Conservation (phyloP, 2,329 filamentous ascomycete genomes). For the Sporothrix sp. region DNA sequence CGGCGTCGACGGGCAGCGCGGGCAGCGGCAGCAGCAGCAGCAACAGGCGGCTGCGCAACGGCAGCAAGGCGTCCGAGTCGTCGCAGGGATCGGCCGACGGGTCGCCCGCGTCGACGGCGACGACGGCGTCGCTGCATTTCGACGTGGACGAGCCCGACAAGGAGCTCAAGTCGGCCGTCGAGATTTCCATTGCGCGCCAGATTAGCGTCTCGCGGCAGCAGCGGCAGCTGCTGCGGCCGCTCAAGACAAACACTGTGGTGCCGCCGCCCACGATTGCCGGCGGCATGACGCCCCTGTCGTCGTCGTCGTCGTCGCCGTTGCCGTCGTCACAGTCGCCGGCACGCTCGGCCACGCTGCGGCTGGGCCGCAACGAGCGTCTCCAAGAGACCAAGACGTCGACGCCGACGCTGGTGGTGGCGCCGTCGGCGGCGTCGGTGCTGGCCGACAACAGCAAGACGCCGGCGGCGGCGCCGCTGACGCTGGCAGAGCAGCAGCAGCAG, state of each 20-base stretch:
- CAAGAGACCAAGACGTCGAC: constrained; percentile 34
- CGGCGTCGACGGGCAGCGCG: constrained; percentile 20
- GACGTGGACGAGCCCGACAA: constrained; percentile 32
- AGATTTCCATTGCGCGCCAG: constrained; percentile 58
- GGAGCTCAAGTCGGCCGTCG: constrained; percentile 45
- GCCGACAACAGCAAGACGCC: constrained; percentile 8
- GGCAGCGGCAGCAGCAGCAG: constrained; percentile 15
- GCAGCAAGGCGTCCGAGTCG: background rate
- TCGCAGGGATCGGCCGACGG: too few species aligned
- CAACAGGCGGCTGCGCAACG: background rate
- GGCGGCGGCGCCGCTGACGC: background rate
- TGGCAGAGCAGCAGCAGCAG: background rate
- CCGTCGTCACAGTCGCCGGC: constrained; percentile 8
- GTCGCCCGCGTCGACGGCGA: constrained; percentile 19
- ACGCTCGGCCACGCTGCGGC: constrained; percentile 15
- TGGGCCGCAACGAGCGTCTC: constrained; percentile 27
- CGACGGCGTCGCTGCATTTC: constrained; percentile 26
- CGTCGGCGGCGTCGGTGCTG: constrained; percentile 14
- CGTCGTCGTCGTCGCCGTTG: background rate
- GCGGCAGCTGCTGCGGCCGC: constrained; percentile 46
- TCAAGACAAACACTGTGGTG: constrained; percentile 29
- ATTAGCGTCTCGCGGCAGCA: constrained; percentile 57
- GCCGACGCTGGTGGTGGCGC: constrained; percentile 35
- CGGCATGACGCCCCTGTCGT: too few species aligned
- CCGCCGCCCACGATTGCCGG: constrained; percentile 9